Evolutionary conservation across 192 early-diverging fungal genomes (phyloP).

Genomic region (Linnemannia zychae): DNA sequence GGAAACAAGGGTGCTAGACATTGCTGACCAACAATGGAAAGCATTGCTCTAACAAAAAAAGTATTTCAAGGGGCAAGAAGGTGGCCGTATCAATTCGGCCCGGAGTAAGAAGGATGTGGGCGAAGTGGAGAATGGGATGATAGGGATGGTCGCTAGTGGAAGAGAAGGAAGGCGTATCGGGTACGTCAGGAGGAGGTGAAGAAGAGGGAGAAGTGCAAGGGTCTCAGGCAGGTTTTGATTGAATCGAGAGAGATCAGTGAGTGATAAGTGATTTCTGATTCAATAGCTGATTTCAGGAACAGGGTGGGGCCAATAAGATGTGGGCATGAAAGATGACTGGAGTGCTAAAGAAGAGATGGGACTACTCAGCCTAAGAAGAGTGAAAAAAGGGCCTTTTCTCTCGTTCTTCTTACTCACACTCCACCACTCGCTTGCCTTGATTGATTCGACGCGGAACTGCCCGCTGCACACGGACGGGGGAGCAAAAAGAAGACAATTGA

Average conservation of each 20-base stretch:
- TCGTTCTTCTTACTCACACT: neutral
- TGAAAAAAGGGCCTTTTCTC: neutral
- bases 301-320: neutral
- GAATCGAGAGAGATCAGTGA: constrained; percentile 1
- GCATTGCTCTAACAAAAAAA: neutral
- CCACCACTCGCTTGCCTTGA: neutral
- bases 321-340: neutral
- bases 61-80: neutral
- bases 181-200: neutral
- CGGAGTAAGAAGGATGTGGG: neutral
- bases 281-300: constrained; percentile 8
- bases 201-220: neutral
- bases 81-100: neutral
- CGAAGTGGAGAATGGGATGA: neutral
- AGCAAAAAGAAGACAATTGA: neutral
- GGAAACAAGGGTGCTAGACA: neutral
- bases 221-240: neutral
- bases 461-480: neutral
- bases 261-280: neutral
- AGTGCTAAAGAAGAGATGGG: neutral
- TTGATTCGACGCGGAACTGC: neutral
- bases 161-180: neutral
- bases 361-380: neutral
- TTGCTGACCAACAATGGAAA: neutral
- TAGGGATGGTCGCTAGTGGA: neutral